phyloP scores from a whole-genome alignment of 768 basidiomycete genomes.

The Chalciporus piperatus region DNA sequence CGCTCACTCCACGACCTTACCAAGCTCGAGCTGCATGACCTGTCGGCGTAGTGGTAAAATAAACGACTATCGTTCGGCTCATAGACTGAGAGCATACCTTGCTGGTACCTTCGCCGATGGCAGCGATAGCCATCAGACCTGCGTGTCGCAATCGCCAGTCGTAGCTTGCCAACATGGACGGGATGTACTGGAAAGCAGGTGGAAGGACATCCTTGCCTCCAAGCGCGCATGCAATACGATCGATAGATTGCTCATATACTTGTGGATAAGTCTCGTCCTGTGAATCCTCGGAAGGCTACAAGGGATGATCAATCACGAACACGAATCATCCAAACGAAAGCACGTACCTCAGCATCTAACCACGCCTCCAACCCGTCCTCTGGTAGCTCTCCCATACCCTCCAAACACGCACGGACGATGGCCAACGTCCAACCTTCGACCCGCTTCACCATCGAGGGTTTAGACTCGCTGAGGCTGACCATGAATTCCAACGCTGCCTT shows the following conservation, averaged over 20 bases:
- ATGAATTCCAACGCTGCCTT: constrained; percentile 80
- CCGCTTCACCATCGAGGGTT: constrained; percentile 64
- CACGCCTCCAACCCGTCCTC: constrained; percentile 59
- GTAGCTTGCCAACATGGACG: constrained; percentile 74
- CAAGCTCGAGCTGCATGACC: constrained; percentile 80
- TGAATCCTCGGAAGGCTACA: constrained; percentile 61
- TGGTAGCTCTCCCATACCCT: constrained; percentile 78
- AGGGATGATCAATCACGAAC: constrained; percentile 1
- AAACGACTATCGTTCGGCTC: neutral
- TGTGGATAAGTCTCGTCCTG: constrained; percentile 65
- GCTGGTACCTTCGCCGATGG: constrained; percentile 80
- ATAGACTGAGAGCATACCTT: constrained; percentile 40
- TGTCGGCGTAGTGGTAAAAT: constrained; percentile 21
- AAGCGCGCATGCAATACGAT: constrained; percentile 76
- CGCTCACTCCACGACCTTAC: constrained; percentile 76
- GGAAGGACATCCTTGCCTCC: constrained; percentile 76
- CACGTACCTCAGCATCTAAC: constrained; percentile 73
- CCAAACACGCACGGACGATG: constrained; percentile 72
- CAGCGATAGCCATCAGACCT: constrained; percentile 82
- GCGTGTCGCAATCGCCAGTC: constrained; percentile 88
- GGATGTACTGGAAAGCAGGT: constrained; percentile 78
- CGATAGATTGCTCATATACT: constrained; percentile 79
- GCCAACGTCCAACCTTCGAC: constrained; percentile 69
- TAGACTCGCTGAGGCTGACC: constrained; percentile 75
- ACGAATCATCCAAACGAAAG: neutral